A percentile compares a stretch with the other conserved stretches of the same genome.
phyloP scores from a whole-genome alignment of 495 filamentous ascomycete genomes.

The Trichoderma erinaceum region DNA sequence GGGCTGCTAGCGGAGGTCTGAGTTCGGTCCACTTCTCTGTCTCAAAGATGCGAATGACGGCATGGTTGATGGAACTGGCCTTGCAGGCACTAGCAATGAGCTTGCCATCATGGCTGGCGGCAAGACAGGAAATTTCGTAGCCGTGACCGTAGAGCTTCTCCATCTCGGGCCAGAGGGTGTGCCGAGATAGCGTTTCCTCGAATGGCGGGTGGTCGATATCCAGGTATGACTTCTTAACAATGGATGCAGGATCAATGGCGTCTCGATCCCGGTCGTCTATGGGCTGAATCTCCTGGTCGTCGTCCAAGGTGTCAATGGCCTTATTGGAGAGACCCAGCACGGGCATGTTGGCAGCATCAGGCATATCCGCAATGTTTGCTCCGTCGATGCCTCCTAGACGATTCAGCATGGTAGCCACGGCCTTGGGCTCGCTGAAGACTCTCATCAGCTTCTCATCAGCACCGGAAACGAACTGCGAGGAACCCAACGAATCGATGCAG shows the following conservation, averaged over 20 bases:
- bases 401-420: conserved; percentile 66
- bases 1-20: conserved; percentile 69
- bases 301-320: conserved; percentile 59
- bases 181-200: conserved; percentile 81
- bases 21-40: conserved; percentile 82
- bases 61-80: conserved; percentile 87
- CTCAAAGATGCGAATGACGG: conserved; percentile 86
- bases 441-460: conserved; percentile 96
- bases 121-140: conserved; percentile 91
- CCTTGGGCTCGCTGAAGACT: conserved; percentile 87
- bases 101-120: conserved; percentile 64
- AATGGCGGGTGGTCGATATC: conserved; percentile 65
- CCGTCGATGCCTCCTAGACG: conserved; percentile 56
- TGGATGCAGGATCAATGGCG: conserved; percentile 36
- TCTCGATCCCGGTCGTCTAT: conserved; percentile 35
- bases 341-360: conserved; percentile 87
- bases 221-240: conserved; percentile 38
- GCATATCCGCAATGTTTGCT: conserved; percentile 45
- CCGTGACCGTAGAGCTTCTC: conserved; percentile 98
- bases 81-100: conserved; percentile 90
- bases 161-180: conserved; percentile 90
- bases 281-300: conserved; percentile 38
- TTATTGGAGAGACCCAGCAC: conserved; percentile 97
- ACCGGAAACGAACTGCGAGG: conserved; percentile 79
- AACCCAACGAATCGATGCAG: conserved; percentile 70